Evolutionary conservation across 495 filamentous ascomycete genomes (phyloP).

Genomic region (Astrothelium macrocarpum): DNA sequence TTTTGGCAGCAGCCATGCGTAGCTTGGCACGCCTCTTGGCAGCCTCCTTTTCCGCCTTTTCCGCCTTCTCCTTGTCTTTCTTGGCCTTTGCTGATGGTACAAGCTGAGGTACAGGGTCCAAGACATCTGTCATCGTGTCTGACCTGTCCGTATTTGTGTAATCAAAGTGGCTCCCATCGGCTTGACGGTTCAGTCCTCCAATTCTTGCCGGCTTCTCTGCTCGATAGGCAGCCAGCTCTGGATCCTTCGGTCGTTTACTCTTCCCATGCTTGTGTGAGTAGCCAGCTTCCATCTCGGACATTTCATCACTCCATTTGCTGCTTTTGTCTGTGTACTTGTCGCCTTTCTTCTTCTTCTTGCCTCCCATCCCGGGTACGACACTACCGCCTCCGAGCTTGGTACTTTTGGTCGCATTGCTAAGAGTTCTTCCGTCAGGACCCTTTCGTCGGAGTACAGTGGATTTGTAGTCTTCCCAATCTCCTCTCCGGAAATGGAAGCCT

Average conservation of each 20-base stretch:
- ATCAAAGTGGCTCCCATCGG: slow-evolving; percentile 65
- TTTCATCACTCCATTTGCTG: slow-evolving; percentile 31
- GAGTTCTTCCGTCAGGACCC: slow-evolving; percentile 74
- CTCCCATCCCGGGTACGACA: slow-evolving; percentile 40
- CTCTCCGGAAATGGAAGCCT: slow-evolving; percentile 72
- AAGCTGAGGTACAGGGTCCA: slow-evolving; percentile 17
- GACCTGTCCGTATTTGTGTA: slow-evolving; percentile 46
- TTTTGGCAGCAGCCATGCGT: slow-evolving; percentile 3
- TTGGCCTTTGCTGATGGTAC: slow-evolving; percentile 11
- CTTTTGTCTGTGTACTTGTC: slow-evolving; percentile 25
- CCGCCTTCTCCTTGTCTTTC: slow-evolving; percentile 20
- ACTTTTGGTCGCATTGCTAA: slow-evolving; percentile 68
- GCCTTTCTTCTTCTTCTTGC: slow-evolving; percentile 16
- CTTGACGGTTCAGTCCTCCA: slow-evolving; percentile 70
- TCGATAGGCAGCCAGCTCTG: slow-evolving; percentile 70
- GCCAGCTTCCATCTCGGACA: slow-evolving; percentile 16
- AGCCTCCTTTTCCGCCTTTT: slow-evolving; percentile 20
- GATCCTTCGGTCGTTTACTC: slow-evolving; percentile 40
- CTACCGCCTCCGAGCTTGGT: slow-evolving; percentile 74
- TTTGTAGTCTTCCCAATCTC: slow-evolving; percentile 98
- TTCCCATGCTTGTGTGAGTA: neutral
- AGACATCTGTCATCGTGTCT: slow-evolving; percentile 40
- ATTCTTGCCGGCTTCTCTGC: slow-evolving; percentile 75
- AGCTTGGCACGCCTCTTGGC: slow-evolving; percentile 13
- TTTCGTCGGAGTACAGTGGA: slow-evolving; percentile 88